phyloP scores from a whole-genome alignment of 306 rosid genomes.

The Canavalia ensiformis region DNA sequence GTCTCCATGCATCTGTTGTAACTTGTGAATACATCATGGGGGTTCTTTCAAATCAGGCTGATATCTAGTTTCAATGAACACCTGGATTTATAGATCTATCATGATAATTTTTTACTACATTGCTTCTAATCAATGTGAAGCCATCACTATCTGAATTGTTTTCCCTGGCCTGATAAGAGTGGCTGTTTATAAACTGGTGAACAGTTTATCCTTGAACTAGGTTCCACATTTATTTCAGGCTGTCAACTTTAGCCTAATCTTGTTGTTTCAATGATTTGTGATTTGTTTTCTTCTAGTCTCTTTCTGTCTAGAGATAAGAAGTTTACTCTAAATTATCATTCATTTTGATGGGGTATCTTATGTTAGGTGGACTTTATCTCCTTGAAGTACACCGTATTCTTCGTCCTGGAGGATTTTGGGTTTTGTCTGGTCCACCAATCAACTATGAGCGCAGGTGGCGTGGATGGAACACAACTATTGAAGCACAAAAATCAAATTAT shows the following conservation, averaged over 20 bases:
- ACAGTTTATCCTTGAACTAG: background rate
- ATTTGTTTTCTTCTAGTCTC: conserved; percentile 12
- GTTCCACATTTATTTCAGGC: conserved; percentile 2
- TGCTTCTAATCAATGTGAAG: conserved; percentile 1
- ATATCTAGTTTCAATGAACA: conserved; percentile 18
- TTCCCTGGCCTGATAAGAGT: background rate
- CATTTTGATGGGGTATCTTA: conserved; percentile 19
- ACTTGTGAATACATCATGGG: background rate
- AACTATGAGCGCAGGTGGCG: conserved; percentile 89
- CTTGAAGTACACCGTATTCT: conserved; percentile 90
- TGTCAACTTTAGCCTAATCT: conserved; percentile 1
- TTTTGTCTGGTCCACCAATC: conserved; percentile 96
- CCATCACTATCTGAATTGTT: conserved; percentile 3
- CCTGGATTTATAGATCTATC: background rate
- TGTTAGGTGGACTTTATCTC: conserved; percentile 86
- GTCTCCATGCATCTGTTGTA: background rate
- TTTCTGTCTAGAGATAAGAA: conserved; percentile 22
- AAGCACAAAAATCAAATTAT: conserved; percentile 80
- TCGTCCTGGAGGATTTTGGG: conserved; percentile 99
- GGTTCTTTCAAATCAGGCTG: conserved; percentile 11
- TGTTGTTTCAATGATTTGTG: background rate
- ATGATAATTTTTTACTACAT: background rate
- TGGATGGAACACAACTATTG: conserved; percentile 96
- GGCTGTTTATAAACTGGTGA: background rate
- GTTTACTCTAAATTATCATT: conserved; percentile 2